Conservation (phyloP, 495 filamentous ascomycete species). For the Lophiostoma macrostomum region DNA sequence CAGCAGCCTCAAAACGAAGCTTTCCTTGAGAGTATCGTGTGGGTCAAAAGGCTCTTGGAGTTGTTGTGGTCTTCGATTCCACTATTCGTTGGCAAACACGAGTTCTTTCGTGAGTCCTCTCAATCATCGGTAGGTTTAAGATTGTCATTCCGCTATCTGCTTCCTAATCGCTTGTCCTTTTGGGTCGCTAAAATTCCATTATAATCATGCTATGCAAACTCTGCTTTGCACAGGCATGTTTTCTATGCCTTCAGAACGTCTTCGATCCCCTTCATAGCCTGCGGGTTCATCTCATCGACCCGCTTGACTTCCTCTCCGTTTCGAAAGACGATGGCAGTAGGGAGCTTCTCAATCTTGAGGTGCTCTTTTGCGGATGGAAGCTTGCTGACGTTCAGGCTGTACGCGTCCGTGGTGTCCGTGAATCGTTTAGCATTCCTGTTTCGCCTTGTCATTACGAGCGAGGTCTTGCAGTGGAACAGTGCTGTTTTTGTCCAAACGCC, state of each 20-base stretch:
- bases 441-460: too few relatives aligned
- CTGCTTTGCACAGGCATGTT: background rate
- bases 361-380: slow-evolving; percentile 26
- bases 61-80: too few relatives aligned
- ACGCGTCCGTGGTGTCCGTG: slow-evolving; percentile 29
- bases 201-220: background rate
- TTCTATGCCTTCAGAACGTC: background rate
- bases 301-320: slow-evolving; percentile 33
- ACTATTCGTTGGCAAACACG: too few relatives aligned
- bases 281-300: slow-evolving; percentile 25
- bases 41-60: too few relatives aligned
- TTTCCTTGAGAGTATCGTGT: too few relatives aligned
- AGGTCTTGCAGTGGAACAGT: too few relatives aligned
- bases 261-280: slow-evolving; percentile 26
- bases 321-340: slow-evolving; percentile 33
- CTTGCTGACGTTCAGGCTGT: slow-evolving; percentile 30
- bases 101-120: too few relatives aligned
- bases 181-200: background rate
- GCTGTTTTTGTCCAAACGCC: background rate
- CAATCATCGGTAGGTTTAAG: too few relatives aligned
- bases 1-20: too few relatives aligned
- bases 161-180: too few relatives aligned
- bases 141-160: too few relatives aligned
- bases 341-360: slow-evolving; percentile 27
- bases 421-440: slow-evolving; percentile 28